phyloP scores from a whole-genome alignment of 345 rosid genomes.

The Eutrema yunnanense region DNA sequence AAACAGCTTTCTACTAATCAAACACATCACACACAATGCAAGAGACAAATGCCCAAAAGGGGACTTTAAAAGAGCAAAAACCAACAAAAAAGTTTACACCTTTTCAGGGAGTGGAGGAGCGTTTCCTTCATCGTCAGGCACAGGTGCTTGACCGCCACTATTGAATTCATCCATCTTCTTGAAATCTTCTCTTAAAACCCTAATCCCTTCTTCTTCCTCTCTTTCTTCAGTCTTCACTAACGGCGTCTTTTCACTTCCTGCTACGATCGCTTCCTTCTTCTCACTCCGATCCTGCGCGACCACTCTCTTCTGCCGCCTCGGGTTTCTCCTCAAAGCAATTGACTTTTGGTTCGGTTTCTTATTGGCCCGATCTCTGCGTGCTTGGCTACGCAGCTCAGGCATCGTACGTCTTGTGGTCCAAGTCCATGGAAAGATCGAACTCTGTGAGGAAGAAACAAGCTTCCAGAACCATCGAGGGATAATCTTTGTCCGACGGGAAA shows the following conservation, averaged over 20 bases:
- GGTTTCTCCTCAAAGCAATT: conserved; percentile 28
- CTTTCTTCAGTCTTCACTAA: conserved; percentile 2
- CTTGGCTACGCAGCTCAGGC: conserved; percentile 51
- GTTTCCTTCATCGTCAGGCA: conserved; percentile 83
- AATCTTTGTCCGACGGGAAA: background rate
- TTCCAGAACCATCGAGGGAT: conserved; percentile 30
- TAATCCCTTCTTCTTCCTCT: conserved; percentile 4
- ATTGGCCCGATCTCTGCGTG: conserved; percentile 36
- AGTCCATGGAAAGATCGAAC: conserved; percentile 19
- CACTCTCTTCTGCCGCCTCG: conserved; percentile 22
- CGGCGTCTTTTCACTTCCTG: conserved; percentile 17
- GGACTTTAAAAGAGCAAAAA: background rate
- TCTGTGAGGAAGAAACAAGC: conserved; percentile 16
- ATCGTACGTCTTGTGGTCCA: conserved; percentile 32
- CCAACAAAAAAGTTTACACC: conserved; percentile 31
- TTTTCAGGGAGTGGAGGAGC: conserved; percentile 86
- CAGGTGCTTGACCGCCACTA: conserved; percentile 70
- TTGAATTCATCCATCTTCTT: conserved; percentile 62
- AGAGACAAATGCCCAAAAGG: background rate
- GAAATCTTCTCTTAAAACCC: conserved; percentile 27
- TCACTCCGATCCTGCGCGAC: conserved; percentile 3
- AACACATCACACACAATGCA: conserved; percentile 8
- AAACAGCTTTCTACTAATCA: background rate
- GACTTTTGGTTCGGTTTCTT: conserved; percentile 24
- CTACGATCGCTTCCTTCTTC: background rate